Evolutionary conservation across 2,329 filamentous ascomycete genomes (phyloP).

Genomic region (Fusarium subtropicale): DNA sequence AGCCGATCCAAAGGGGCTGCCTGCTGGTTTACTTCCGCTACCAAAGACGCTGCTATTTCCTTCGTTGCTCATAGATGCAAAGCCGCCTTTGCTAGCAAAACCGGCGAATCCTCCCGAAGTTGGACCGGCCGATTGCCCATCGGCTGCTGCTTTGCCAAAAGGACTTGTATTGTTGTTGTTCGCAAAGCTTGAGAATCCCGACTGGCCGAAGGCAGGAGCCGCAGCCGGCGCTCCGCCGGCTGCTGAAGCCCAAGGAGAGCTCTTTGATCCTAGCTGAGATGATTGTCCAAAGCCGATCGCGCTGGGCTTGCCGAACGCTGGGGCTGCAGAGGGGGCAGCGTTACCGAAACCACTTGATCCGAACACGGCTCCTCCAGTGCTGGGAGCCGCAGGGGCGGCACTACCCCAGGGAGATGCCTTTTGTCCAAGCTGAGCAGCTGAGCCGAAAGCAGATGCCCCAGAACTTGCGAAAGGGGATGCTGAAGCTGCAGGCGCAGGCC

Average conservation of each 20-base stretch:
- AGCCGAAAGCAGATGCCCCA: conserved; percentile 56
- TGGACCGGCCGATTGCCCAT: conserved; percentile 48
- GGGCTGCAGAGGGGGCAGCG: conserved; percentile 51
- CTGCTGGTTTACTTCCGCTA: conserved; percentile 53
- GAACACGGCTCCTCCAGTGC: conserved; percentile 55
- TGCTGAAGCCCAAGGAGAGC: conserved; percentile 65
- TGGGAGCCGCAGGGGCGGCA: conserved; percentile 48
- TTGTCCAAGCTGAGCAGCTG: conserved; percentile 60
- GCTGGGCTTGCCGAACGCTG: conserved; percentile 63
- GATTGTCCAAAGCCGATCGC: conserved; percentile 66
- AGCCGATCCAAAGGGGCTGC: conserved; percentile 45
- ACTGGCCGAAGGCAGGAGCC: conserved; percentile 66
- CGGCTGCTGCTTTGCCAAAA: conserved; percentile 52
- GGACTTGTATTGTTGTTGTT: conserved; percentile 51
- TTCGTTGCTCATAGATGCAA: conserved; percentile 60
- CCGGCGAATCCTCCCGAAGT: conserved; percentile 63
- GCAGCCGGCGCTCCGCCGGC: conserved; percentile 37
- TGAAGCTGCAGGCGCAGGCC: conserved; percentile 47
- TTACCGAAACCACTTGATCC: conserved; percentile 60
- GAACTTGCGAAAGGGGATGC: conserved; percentile 50
- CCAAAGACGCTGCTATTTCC: conserved; percentile 54
- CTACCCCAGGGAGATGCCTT: conserved; percentile 65
- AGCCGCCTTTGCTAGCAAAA: conserved; percentile 67
- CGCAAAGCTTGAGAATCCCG: conserved; percentile 59
- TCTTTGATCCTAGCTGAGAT: conserved; percentile 59